Conservation (phyloP, 2,329 filamentous ascomycete genomes). For the Coccinonectria pachysandricola region DNA sequence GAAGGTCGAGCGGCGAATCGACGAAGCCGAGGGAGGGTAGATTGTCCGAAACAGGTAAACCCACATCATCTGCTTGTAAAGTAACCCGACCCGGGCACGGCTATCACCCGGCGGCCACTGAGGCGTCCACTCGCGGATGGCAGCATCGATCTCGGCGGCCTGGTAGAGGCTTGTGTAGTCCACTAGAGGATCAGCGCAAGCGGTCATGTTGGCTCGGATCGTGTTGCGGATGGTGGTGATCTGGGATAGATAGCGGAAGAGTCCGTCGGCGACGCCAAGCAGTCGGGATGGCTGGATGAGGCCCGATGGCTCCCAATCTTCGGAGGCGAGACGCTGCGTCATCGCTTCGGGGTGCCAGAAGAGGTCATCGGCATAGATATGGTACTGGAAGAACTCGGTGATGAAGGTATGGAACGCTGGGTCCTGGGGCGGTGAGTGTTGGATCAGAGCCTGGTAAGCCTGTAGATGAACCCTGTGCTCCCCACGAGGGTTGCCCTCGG, state of each 20-base stretch:
- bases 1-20: conserved; percentile 22
- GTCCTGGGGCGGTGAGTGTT: conserved; percentile 49
- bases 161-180: conserved; percentile 64
- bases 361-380: conserved; percentile 56
- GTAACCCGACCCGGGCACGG: conserved; percentile 42
- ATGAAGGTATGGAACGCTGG: conserved; percentile 53
- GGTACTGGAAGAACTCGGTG: conserved; percentile 78
- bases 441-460: conserved; percentile 64
- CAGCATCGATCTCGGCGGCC: conserved; percentile 65
- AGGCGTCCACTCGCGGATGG: conserved; percentile 65
- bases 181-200: conserved; percentile 53
- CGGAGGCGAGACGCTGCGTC: conserved; percentile 28
- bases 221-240: conserved; percentile 69
- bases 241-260: conserved; percentile 68
- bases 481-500: conserved; percentile 47
- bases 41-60: conserved; percentile 53
- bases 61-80: conserved; percentile 59
- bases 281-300: conserved; percentile 45
- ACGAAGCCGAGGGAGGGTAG: conserved; percentile 37
- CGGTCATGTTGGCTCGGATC: conserved; percentile 57
- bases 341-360: conserved; percentile 36
- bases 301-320: conserved; percentile 32
- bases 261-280: conserved; percentile 70
- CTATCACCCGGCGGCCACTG: conserved; percentile 46
- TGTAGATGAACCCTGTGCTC: conserved; percentile 73